Percentiles rank a stretch among this genome's conserved stretches.
These are phyloP conservation scores for Thermothielavioides terrestris DNA, from an alignment of 495 filamentous ascomycete species.

Conservation along the genomic window DNA sequence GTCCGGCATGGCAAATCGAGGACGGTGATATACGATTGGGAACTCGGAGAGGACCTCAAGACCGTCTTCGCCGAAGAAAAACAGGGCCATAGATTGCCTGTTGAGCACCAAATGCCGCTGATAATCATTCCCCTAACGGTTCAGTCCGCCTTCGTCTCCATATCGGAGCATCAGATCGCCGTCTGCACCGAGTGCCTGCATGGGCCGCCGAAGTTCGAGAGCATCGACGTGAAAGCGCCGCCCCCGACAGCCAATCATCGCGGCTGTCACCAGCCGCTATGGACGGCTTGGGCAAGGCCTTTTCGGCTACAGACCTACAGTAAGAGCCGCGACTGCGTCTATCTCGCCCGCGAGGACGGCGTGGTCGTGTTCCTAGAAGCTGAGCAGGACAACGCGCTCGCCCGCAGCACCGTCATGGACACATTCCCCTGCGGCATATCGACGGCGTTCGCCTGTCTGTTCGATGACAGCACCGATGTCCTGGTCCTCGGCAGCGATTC, in stretches of 20 bases:
- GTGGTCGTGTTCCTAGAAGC: conserved; percentile 60
- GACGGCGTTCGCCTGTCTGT: conserved; percentile 53
- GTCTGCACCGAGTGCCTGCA: conserved; percentile 51
- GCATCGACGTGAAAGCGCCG: conserved; percentile 23
- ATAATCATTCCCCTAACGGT: conserved; percentile 62
- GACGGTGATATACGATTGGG: conserved; percentile 71
- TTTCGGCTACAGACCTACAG: conserved; percentile 51
- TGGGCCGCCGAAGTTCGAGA: conserved; percentile 38
- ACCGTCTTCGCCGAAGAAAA: conserved; percentile 33
- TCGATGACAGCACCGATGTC: conserved; percentile 53
- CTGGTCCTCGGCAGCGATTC: conserved; percentile 73
- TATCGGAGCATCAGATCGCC: conserved; percentile 50
- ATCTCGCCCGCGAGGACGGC: conserved; percentile 74
- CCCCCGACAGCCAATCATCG: conserved; percentile 31
- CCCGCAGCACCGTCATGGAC: conserved; percentile 46
- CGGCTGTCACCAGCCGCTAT: conserved; percentile 35
- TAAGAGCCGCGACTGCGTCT: conserved; percentile 58
- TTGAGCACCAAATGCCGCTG: conserved; percentile 53
- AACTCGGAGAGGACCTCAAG: conserved; percentile 33
- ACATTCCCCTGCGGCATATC: conserved; percentile 54
- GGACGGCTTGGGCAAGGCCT: conserved; percentile 65
- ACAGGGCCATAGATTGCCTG: conserved; percentile 43
- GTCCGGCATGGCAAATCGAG: conserved; percentile 50
- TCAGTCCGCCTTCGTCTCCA: conserved; percentile 53
- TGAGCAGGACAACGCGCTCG: conserved; percentile 43